Conservation (phyloP, 495 filamentous ascomycete genomes). For the Venustampulla echinocandica region DNA sequence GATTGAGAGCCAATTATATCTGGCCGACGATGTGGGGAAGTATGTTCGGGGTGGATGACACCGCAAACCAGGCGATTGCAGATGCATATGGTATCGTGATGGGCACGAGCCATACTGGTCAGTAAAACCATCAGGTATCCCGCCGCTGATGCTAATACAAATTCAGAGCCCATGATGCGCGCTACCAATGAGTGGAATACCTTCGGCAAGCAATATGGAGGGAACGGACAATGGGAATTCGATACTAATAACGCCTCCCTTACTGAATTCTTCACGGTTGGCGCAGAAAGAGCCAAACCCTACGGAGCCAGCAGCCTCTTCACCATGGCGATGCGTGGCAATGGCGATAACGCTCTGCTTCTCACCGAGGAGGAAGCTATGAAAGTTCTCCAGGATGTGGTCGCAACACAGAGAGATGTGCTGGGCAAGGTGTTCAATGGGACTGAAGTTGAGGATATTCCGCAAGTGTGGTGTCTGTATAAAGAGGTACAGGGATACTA, state of each 20-base stretch:
- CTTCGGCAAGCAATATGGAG: conserved; percentile 36
- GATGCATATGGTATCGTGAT: conserved; percentile 68
- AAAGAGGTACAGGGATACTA: conserved; percentile 65
- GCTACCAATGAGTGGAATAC: conserved; percentile 60
- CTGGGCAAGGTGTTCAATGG: conserved; percentile 45
- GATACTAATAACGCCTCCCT: conserved; percentile 57
- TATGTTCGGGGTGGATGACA: conserved; percentile 65
- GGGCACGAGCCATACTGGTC: conserved; percentile 54
- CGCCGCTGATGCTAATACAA: neutral
- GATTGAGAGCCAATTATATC: conserved; percentile 63
- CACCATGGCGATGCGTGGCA: conserved; percentile 68
- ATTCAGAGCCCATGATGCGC: conserved; percentile 57
- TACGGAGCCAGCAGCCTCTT: conserved; percentile 55
- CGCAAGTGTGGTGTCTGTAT: conserved; percentile 66
- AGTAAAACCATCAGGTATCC: neutral
- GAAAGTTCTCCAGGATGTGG: conserved; percentile 48
- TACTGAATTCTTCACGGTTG: conserved; percentile 56
- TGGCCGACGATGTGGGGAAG: conserved; percentile 67
- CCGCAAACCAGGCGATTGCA: conserved; percentile 55
- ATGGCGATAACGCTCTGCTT: conserved; percentile 52
- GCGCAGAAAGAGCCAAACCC: conserved; percentile 52
- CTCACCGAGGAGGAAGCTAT: conserved; percentile 49
- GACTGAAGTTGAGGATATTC: conserved; percentile 45
- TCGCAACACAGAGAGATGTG: conserved; percentile 49
- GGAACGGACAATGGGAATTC: conserved; percentile 56